Percentiles rank a stretch among this genome's conserved stretches.
Evolutionary conservation across 768 basidiomycete species (phyloP).

Genomic region (Suillus ampliporus): DNA sequence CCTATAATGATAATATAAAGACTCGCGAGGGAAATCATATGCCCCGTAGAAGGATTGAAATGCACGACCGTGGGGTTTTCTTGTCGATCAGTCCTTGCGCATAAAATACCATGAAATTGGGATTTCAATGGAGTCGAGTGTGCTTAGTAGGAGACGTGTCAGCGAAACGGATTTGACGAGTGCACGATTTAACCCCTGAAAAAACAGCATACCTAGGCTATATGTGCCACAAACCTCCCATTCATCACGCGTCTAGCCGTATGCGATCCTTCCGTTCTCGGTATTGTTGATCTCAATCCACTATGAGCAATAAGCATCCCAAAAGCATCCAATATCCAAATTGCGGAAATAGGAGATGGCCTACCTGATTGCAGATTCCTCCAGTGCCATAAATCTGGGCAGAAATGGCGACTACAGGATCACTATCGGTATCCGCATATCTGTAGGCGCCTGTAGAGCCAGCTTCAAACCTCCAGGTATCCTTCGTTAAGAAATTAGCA

Average conservation of each 20-base stretch:
- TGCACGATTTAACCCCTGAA: conserved; percentile 8
- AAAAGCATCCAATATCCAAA: neutral
- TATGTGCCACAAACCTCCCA: conserved; percentile 59
- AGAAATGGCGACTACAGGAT: conserved; percentile 69
- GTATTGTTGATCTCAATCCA: conserved; percentile 65
- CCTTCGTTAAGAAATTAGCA: conserved; percentile 47
- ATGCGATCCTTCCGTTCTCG: conserved; percentile 53
- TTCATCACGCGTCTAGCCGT: conserved; percentile 58
- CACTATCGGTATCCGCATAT: conserved; percentile 48
- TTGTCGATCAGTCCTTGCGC: too few species aligned
- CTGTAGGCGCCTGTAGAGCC: conserved; percentile 74
- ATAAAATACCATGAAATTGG: too few species aligned
- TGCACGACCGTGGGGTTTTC: too few species aligned
- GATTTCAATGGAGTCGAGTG: conserved; percentile 54
- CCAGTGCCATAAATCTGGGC: conserved; percentile 57
- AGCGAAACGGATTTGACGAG: conserved; percentile 28
- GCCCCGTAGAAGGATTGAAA: too few species aligned
- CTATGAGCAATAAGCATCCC: conserved; percentile 42
- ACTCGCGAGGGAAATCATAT: conserved; percentile 1
- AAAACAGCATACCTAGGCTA: conserved; percentile 56
- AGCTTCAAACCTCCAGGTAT: conserved; percentile 69
- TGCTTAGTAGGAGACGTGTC: conserved; percentile 67
- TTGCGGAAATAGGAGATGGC: conserved; percentile 19
- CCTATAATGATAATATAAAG: conserved; percentile 16
- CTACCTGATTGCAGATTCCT: conserved; percentile 64